Evolutionary conservation across 1,284 basidiomycete genomes (phyloP).

Genomic region (Mycocalia duriaeana): DNA sequence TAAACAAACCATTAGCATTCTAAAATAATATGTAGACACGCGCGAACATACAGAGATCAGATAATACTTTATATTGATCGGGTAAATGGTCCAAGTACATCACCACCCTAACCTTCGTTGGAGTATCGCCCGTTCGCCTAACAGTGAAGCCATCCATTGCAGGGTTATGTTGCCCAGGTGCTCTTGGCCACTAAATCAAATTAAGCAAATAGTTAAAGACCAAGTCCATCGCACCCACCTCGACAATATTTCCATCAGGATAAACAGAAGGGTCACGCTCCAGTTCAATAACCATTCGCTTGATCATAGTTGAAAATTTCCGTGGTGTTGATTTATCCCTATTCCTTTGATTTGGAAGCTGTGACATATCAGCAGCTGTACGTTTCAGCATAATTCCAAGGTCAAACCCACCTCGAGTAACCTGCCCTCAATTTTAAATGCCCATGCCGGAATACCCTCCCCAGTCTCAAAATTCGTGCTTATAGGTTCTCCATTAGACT

Average conservation of each 20-base stretch:
- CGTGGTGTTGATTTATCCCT: constrained; percentile 64
- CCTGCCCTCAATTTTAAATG: constrained; percentile 84
- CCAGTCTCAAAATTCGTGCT: constrained; percentile 52
- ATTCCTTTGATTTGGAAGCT: constrained; percentile 58
- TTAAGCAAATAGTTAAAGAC: no score
- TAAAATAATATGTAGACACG: neutral
- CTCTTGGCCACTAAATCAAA: constrained; percentile 61
- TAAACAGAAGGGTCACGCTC: constrained; percentile 82
- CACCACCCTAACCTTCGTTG: constrained; percentile 75
- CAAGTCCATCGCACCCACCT: constrained; percentile 48
- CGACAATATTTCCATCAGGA: constrained; percentile 76
- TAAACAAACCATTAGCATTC: constrained; percentile 10
- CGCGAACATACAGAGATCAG: constrained; percentile 60
- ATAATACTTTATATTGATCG: constrained; percentile 79
- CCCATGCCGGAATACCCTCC: constrained; percentile 87
- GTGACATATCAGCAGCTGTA: neutral
- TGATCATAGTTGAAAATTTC: constrained; percentile 87
- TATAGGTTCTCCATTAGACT: constrained; percentile 44
- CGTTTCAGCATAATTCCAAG: neutral
- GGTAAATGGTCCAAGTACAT: constrained; percentile 85
- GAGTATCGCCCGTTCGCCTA: constrained; percentile 75
- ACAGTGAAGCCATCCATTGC: constrained; percentile 87
- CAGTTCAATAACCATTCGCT: constrained; percentile 82
- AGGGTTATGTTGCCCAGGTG: constrained; percentile 49
- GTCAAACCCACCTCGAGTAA: constrained; percentile 62